Conservation (phyloP, 768 basidiomycete genomes). For the Rhodotorula kratochvilovae region DNA sequence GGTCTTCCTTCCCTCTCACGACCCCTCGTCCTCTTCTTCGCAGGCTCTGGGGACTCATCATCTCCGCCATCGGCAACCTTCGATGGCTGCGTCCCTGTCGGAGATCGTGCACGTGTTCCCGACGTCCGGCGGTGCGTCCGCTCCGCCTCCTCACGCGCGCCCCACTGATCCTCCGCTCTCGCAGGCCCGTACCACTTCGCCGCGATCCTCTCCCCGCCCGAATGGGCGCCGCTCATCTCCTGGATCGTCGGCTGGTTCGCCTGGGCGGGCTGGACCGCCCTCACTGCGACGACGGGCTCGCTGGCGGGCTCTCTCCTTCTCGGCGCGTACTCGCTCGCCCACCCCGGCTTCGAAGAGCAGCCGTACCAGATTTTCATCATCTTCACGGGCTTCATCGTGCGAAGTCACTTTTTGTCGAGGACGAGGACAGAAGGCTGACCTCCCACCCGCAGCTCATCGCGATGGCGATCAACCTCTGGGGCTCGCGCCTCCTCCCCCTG, state of each 20-base stretch:
- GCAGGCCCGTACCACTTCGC: conserved; percentile 27
- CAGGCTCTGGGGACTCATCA: conserved; percentile 18
- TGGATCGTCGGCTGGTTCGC: conserved; percentile 33
- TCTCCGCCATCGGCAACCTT: conserved; percentile 17
- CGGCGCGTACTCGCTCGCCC: conserved; percentile 20
- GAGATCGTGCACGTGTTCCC: conserved; percentile 31
- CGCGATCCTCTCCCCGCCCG: conserved; percentile 20
- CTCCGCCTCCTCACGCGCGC: too few species aligned
- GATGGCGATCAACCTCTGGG: conserved; percentile 30
- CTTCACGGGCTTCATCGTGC: conserved; percentile 25
- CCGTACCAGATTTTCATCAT: conserved; percentile 31
- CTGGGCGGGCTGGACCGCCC: conserved; percentile 31
- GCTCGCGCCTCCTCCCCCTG: conserved; percentile 20
- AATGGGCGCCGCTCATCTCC: not conserved
- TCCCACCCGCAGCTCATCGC: conserved; percentile 19
- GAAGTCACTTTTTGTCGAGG: not conserved
- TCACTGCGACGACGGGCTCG: conserved; percentile 26
- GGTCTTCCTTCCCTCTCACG: not conserved
- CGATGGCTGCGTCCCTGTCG: not conserved
- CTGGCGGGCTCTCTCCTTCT: conserved; percentile 20
- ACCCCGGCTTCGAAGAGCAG: conserved; percentile 18
- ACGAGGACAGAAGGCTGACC: not conserved
- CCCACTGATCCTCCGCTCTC: not conserved
- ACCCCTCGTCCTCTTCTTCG: not conserved
- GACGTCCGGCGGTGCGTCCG: conserved; percentile 15